A percentile compares a stretch with the other conserved stretches of the same genome.
Evolutionary conservation across 495 filamentous ascomycete genomes (phyloP).

Genomic region (Penicillium paradoxum): DNA sequence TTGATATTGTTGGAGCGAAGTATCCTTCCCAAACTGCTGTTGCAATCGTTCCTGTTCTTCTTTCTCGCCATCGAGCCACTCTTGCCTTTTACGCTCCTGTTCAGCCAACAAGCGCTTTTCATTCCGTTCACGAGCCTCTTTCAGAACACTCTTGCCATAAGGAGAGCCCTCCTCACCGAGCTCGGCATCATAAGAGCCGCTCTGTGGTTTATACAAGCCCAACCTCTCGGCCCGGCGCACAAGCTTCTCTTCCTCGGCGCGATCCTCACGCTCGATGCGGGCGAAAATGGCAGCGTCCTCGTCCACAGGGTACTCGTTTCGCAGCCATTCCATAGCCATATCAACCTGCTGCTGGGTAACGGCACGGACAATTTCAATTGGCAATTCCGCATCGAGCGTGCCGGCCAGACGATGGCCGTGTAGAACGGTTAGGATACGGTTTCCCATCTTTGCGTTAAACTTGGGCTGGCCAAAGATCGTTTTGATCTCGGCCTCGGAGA

Average conservation of each 20-base stretch:
- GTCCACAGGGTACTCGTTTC: constrained; percentile 63
- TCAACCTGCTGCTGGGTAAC: constrained; percentile 31
- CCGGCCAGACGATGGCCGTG: constrained; percentile 72
- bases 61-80: constrained; percentile 40
- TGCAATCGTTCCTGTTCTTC: constrained; percentile 39
- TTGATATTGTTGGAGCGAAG: constrained; percentile 47
- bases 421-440: constrained; percentile 60
- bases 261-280: constrained; percentile 56
- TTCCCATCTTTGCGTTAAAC: constrained; percentile 49
- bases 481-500: constrained; percentile 52
- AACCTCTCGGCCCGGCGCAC: constrained; percentile 40
- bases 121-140: constrained; percentile 47
- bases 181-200: constrained; percentile 40
- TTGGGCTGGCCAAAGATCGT: constrained; percentile 55
- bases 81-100: constrained; percentile 44
- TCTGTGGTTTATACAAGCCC: constrained; percentile 49
- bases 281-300: constrained; percentile 63
- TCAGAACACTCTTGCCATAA: constrained; percentile 43
- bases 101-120: constrained; percentile 39
- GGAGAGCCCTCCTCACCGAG: constrained; percentile 36
- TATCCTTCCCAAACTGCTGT: constrained; percentile 38
- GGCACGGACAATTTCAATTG: constrained; percentile 40
- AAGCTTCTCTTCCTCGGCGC: constrained; percentile 36
- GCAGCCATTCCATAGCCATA: constrained; percentile 62
- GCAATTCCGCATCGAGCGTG: constrained; percentile 56